Percentiles rank a stretch among this genome's conserved stretches.
Evolutionary conservation across 495 filamentous ascomycete genomes (phyloP).

Genomic region (Massariosphaeria phaeospora): DNA sequence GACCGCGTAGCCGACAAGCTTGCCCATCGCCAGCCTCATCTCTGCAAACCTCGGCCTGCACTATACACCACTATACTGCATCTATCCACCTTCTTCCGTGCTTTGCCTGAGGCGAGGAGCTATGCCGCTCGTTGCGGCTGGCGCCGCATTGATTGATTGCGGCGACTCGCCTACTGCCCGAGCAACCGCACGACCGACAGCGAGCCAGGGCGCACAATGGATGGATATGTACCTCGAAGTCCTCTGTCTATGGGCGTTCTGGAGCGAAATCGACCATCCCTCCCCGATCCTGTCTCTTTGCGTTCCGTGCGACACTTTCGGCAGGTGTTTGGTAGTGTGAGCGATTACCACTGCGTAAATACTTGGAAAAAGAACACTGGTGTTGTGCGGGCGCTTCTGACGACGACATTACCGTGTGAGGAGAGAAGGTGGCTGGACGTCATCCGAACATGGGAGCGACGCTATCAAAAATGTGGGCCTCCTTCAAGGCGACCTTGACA

Average conservation of each 20-base stretch:
- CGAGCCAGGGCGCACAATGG: constrained; percentile 1
- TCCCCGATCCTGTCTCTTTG: no score
- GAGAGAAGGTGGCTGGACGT: background rate
- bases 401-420: no score
- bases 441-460: constrained; percentile 24
- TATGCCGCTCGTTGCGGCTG: background rate
- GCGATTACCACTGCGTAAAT: no score
- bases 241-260: background rate
- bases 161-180: constrained; percentile 21
- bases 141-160: constrained; percentile 12
- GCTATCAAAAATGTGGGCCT: constrained; percentile 31
- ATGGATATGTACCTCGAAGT: constrained; percentile 7
- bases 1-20: background rate
- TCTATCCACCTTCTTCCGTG: constrained; percentile 16
- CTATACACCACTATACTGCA: constrained; percentile 24
- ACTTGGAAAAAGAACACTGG: no score
- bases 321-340: no score
- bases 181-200: constrained; percentile 21
- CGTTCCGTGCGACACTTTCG: no score
- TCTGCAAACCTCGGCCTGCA: constrained; percentile 1
- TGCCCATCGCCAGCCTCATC: constrained; percentile 5
- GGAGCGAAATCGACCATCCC: no score
- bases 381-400: no score
- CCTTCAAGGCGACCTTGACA: constrained; percentile 7
- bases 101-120: background rate